These are phyloP conservation scores for Macrotyloma uniflorum DNA, from an alignment of 306 rosid species.

Conservation along the genomic window DNA sequence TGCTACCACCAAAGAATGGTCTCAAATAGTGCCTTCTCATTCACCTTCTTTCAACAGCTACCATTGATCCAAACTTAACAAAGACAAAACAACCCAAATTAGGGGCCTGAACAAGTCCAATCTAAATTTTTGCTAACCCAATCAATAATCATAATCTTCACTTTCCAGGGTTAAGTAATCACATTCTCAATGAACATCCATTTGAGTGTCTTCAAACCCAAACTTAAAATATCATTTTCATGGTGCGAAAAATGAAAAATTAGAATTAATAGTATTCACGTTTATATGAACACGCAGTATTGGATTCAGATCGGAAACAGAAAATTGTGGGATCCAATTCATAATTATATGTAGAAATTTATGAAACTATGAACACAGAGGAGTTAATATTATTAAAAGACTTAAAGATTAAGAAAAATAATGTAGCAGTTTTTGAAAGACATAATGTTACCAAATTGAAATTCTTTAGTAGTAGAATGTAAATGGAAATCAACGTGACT, in stretches of 20 bases:
- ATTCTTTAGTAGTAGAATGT: neutral
- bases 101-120: slow-evolving; percentile 8
- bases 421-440: neutral
- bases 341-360: neutral
- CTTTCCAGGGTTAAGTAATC: too few species aligned
- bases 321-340: neutral
- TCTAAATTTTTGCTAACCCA: neutral
- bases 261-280: neutral
- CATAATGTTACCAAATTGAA: neutral
- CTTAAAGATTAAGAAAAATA: neutral
- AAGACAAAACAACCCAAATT: neutral
- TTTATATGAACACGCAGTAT: neutral
- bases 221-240: neutral
- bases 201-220: too few species aligned
- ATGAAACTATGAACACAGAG: neutral
- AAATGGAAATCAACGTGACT: slow-evolving; percentile 28
- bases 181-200: too few species aligned
- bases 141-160: too few species aligned
- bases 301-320: neutral
- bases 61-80: neutral
- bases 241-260: neutral
- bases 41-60: neutral
- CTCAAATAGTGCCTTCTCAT: neutral
- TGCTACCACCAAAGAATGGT: slow-evolving; percentile 28
- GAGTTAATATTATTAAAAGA: neutral